Conservation (phyloP, 495 filamentous ascomycete genomes). For the Penicillium silybi region DNA sequence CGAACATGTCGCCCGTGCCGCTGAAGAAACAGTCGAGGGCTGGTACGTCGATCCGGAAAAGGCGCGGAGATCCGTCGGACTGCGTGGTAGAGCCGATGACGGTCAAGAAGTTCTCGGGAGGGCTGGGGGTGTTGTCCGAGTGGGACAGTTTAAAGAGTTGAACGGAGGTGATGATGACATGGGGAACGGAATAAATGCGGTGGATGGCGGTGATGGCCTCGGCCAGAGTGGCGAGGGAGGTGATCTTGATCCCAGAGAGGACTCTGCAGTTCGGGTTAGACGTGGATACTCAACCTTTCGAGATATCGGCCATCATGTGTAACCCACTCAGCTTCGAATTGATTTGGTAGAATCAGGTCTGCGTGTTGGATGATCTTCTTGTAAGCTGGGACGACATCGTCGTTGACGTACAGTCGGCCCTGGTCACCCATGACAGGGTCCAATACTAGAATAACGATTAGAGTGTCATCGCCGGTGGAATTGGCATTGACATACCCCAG, state of each 20-base stretch:
- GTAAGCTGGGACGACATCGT: slow-evolving; percentile 89
- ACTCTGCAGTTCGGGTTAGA: slow-evolving; percentile 46
- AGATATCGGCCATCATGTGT: neutral
- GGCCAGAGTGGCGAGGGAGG: slow-evolving; percentile 65
- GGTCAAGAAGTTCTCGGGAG: slow-evolving; percentile 52
- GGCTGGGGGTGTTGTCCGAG: slow-evolving; percentile 36
- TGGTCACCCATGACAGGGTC: slow-evolving; percentile 99
- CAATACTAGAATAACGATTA: slow-evolving; percentile 51
- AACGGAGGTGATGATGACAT: slow-evolving; percentile 90
- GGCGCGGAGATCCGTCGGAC: slow-evolving; percentile 59
- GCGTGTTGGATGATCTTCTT: slow-evolving; percentile 71
- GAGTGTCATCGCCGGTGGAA: neutral
- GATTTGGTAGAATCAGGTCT: slow-evolving; percentile 91
- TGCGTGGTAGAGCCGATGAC: slow-evolving; percentile 73
- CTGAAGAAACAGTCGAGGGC: slow-evolving; percentile 89
- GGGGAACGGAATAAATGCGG: slow-evolving; percentile 69
- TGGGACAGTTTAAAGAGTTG: slow-evolving; percentile 41
- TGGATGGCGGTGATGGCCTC: slow-evolving; percentile 76
- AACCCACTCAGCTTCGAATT: slow-evolving; percentile 91
- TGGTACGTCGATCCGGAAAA: slow-evolving; percentile 81
- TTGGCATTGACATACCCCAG: slow-evolving; percentile 58
- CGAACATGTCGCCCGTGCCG: slow-evolving; percentile 98
- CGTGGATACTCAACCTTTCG: neutral
- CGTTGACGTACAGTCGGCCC: slow-evolving; percentile 81
- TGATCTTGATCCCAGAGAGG: slow-evolving; percentile 78